Evolutionary conservation across 208 protist species (phyloP), one percentile per base, ranked within the genome.

Genomic region (Acanthamoeba rhysodes): DNA sequence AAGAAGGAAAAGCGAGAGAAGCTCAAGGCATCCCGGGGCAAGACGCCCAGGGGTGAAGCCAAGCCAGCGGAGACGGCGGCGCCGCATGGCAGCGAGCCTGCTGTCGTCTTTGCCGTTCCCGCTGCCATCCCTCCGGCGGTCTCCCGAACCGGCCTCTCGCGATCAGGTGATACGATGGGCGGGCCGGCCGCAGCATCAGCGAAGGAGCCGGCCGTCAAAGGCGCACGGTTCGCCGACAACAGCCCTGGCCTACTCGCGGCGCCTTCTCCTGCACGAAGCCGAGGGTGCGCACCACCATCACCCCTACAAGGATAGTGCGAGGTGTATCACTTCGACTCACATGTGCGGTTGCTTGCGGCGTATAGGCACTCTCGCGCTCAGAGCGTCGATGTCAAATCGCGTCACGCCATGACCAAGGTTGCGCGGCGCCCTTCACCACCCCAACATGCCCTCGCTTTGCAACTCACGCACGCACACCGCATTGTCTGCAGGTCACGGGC

Each of bases 321-420:
- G 8, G 50, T 12, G 12, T 4, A 24, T 59, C 55, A 22, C 16
- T 29, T 68, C 8, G 5, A n/a, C 24, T 68, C 4, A 14, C n/a
- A 22, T 68, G 27, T 12, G 12, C 22, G 12, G 20, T 16, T 16
- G 14, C 55, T 59, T 22, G 20, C 55, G 2, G 55, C 22, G 12
- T 22, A 5, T 59, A 59, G 78, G 6, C 78, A 87, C 27, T 87
- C 78, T n/a, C 78, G 78, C 4, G 78, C 78, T 3, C 18, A 59
- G 41, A 87, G 78, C 78, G 78, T 87, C 45, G 78, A 87, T 29
- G 18, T 87, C 78, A 87, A 59, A 27, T 87, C 78, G 48, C 37
- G 10, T 12, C 78, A 87, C 3, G 29, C 5, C 24, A 53, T 82
- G 37, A 27, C 29, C 9, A 82, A 82, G 74, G 78, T 87, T 87